Evolutionary conservation across 1,139 yeast genomes (phyloP), one percentile per base, ranked within the genome.

Genomic region (Pichia sp.): DNA sequence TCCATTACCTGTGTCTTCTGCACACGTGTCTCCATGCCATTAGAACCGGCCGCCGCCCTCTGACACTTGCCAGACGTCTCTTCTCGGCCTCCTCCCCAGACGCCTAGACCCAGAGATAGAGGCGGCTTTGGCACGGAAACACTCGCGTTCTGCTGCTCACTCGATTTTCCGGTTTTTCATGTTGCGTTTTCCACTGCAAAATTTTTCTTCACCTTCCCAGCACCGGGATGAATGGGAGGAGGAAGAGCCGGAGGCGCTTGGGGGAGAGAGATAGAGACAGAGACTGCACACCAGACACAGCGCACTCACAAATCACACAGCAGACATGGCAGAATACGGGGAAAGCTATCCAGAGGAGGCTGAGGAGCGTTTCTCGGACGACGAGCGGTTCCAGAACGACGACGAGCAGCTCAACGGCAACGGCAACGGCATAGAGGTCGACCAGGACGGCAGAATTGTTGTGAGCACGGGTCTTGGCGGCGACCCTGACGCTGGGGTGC

Each of bases 381-480:
- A 59, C 44, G 56, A 53, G 42, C 56, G 60, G 36, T 57, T 59
- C 38, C 56, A 55, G 41, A 83, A 77, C 54, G 95, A 89, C 64
- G 96, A 95, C 13, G 4, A 81, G 82, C 64, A 31, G 34, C 34
- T 81, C 84, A 45, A 79, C 87, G 52, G 78, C 87, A 56, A 80
- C 81, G 49, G 40, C 60, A 87, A 90, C 49, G 90, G 90, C 5
- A 67, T 75, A 49, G 86, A 85, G 4, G 80, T 84, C 6, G 82
- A 79, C 31, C 86, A 80, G 55, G 71, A 70, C 54, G 58, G 58
- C 8, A 53, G 47, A 47, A 44, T 54, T 70, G 61, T 45, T 6
- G 50, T 59, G n/a, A 56, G 52, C 13, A 54, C 90, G 48, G 79
- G 89, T 55, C 81, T 82, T 61, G 87, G 90, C 48, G 68, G 75